Base-by-base conservation (phyloP, 2,329 filamentous ascomycete species). In the Calonectria ilicicola region DNA sequence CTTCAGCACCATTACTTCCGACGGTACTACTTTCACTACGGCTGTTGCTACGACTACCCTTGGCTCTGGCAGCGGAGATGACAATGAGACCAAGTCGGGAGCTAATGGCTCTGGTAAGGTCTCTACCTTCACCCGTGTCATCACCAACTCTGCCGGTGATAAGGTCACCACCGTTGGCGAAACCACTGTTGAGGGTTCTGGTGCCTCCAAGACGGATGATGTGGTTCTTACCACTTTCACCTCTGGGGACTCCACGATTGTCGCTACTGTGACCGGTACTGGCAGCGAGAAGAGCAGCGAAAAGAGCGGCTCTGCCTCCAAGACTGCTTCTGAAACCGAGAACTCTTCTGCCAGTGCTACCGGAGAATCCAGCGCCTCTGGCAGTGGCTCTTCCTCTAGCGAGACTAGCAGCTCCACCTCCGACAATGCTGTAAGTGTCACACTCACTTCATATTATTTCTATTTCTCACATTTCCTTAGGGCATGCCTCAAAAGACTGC, bases 401-500 rank as follows among this genome's bases (percentile, higher is more conserved):
- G 70, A 69, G 40, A 70, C 72, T 69, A 70, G 65, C 64, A 74
- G 70, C 7, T 75, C 79, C 51, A 76, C 73, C 21, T 67, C 78
- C 49, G 77, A 65, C 67, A 78, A 78, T 35, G 82, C 81, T 73
- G 83, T 84, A 80, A 79, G 83, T 82, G 27, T 2, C 27, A 26
- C 10, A 9, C 5, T 21, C 17, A n/a, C 8, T 14, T 2, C 7
- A 7, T 42, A 5, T 66, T 53, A 5, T 51, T 42, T n/a, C 27
- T 60, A 8, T 40, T 15, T 40, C 71, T 78, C 67, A 79, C 58
- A 21, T 27, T 42, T 1, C 42, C 38, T 1, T 51, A 84, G 83
- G 81, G 74, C 40, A 70, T 75, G 64, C 81, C 86, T 49, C 83
- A 86, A 70, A 81, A 82, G 78, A 88, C 87, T 62, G 86, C 84